Conservation (phyloP, 2,329 filamentous ascomycete genomes). For the Colletotrichum simmondsii region DNA sequence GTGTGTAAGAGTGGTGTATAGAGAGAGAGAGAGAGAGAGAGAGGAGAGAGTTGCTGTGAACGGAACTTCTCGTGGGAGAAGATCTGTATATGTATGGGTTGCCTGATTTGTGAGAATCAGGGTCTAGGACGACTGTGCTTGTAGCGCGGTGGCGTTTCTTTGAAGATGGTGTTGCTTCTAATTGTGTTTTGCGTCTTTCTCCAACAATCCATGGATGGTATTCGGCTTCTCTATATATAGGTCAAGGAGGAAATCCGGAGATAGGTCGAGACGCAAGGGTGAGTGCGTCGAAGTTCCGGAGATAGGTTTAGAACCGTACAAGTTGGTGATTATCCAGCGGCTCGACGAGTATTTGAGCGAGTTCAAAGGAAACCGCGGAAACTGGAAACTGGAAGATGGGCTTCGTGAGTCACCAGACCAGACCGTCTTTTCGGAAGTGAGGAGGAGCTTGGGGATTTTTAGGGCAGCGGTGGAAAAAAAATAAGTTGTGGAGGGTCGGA, state of each 20-base stretch:
- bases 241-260: not conserved
- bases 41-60: too few relatives aligned
- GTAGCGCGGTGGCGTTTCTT: slow-evolving; percentile 2
- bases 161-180: slow-evolving; percentile 5
- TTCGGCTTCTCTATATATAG: not conserved
- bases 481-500: slow-evolving; percentile 26
- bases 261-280: not conserved
- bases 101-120: not conserved
- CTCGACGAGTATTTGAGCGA: not conserved
- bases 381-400: not conserved
- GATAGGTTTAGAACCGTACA: too few relatives aligned
- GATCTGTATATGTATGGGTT: not conserved
- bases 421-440: slow-evolving; percentile 14
- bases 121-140: slow-evolving; percentile 11
- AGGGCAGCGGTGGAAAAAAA: slow-evolving; percentile 20
- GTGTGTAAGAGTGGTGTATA: not conserved
- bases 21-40: not conserved
- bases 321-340: too few relatives aligned
- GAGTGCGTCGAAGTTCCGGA: not conserved
- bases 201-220: slow-evolving; percentile 14
- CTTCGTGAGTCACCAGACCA: not conserved
- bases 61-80: not conserved
- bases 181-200: not conserved
- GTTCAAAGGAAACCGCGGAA: not conserved
- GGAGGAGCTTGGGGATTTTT: slow-evolving; percentile 25